A percentile compares a stretch with the other conserved stretches of the same genome.
Evolutionary conservation across 1,284 basidiomycete species (phyloP).

Genomic region (Mycosarcoma mackinlayi): DNA sequence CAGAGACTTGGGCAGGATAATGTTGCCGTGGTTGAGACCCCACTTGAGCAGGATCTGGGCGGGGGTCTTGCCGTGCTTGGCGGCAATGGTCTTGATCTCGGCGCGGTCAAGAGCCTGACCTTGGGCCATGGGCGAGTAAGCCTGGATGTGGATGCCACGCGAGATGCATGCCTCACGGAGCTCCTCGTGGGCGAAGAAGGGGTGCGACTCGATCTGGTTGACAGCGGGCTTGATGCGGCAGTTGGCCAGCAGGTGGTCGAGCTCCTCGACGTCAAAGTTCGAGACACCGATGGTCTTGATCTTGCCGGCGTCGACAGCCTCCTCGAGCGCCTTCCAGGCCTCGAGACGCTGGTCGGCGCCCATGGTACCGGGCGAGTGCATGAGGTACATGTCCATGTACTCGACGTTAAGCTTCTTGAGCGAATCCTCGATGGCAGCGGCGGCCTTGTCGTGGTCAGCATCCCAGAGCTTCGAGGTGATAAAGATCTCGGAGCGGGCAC

Average conservation of each 20-base stretch:
- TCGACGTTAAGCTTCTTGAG: constrained; percentile 66
- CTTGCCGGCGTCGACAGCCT: constrained; percentile 66
- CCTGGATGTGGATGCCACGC: constrained; percentile 66
- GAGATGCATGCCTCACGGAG: constrained; percentile 62
- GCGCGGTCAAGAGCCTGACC: constrained; percentile 64
- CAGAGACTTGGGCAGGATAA: constrained; percentile 64
- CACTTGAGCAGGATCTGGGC: constrained; percentile 62
- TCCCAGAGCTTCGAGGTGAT: constrained; percentile 69
- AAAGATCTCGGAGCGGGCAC: constrained; percentile 67
- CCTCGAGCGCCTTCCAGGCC: constrained; percentile 67
- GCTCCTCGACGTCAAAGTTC: constrained; percentile 67
- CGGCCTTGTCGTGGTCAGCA: constrained; percentile 64
- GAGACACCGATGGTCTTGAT: constrained; percentile 67
- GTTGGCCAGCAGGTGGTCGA: constrained; percentile 63
- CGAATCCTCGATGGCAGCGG: constrained; percentile 65
- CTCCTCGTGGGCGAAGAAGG: constrained; percentile 67
- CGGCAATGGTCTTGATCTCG: constrained; percentile 65
- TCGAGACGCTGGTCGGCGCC: constrained; percentile 60
- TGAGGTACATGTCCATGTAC: constrained; percentile 66
- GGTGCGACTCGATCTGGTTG: constrained; percentile 68
- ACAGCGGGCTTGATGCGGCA: constrained; percentile 66
- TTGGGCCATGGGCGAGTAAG: constrained; percentile 67
- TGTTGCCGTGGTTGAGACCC: constrained; percentile 63
- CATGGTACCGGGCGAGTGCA: constrained; percentile 66
- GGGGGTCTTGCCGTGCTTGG: constrained; percentile 67